Evolutionary conservation across 805 yeast species (phyloP), one percentile per base, ranked within the genome.

Genomic region (Saccharomycopsis olivae): DNA sequence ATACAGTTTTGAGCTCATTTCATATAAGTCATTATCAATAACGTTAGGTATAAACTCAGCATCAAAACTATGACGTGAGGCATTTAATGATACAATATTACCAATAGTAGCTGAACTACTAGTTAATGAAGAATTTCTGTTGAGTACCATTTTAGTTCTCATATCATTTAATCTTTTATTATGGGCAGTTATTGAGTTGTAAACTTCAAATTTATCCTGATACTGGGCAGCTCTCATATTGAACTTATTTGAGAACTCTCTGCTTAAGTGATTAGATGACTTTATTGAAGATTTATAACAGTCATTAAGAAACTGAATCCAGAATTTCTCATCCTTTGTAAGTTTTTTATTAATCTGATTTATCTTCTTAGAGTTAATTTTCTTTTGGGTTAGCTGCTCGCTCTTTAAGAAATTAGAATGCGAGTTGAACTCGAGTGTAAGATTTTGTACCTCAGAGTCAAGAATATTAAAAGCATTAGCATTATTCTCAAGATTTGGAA

Each of bases 391-490:
- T 9, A 38, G 21, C 29, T 43, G 36, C 25, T 45, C 48, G 27
- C 30, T 25, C 18, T 38, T 35, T 19, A 45, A 29, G 25, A 45
- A 41, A 24, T 20, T 33, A n/a, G 32, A 25, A 21, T 39, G 39
- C 5, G 43, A 38, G 16, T 46, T 46, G 38, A 46, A 46, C 19
- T 46, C 49, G n/a, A 46, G 21, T 2, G 49, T 46, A 10, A 46
- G 20, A 32, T 43, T 36, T 25, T 46, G 44, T 14, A 36, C 47
- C 9, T 43, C 47, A 10, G 28, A 25, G 21, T 44, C 47, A n/a
- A 46, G 24, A n/a, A 36, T 33, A 23, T 46, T 46, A 24, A 46
- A 46, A 5, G 47, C 44, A 13, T 33, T 37, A 8, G 37, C 34
- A 35, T 41, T 41, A 21, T 41, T 41, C 20, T 44, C 40, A 6